Base-by-base conservation (phyloP, 1,284 basidiomycete species). In the Apiotrichum gamsii region DNA sequence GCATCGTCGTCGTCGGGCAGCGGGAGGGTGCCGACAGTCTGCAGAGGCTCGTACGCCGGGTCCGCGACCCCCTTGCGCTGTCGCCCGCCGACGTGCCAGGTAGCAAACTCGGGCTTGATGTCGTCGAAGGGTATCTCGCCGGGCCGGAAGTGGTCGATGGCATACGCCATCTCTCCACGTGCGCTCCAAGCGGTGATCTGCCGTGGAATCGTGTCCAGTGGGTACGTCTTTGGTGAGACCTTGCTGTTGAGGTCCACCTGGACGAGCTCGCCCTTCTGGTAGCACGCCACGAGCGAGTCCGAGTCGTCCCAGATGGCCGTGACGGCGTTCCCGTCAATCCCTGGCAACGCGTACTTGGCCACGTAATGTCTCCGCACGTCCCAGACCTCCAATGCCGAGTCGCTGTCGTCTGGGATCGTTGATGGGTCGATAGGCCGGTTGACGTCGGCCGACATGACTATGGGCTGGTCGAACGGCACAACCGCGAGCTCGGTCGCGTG, bases 91-190 rank as follows among this genome's bases (percentile, higher is more conserved):
- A 69, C 47, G 23, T 64, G 63, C 59, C 74, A 67, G 28, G 59
- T 65, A 9, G 72, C 70, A 43, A 72, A 75, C 43, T 81, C 79
- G 3, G 78, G 76, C 48, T 78, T 77, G 34, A 85, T 63, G 62
- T 91, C 89, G 58, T 91, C 89, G 57, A 86, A 91, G 0, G 89
- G 89, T 0, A 85, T 69, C 59, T 90, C 87, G 73, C 82, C 85
- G 25, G 65, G 65, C 18, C 68, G 65, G 44, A 76, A 77, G 16
- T 72, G 72, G 51, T 87, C 85, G 2, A 80, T 64, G 5, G 84
- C 82, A 57, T 89, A 88, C 2, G 81, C 77, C 28, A 90, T 64
- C 5, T 83, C 78, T 0, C 86, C 86, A 33, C 77, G 74, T 0
- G 78, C 76, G 43, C 82, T 81, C 86, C 87, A 91, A 0, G 82